These are phyloP conservation scores for Canavalia ensiformis DNA, from an alignment of 306 rosid species.

Conservation along the genomic window DNA sequence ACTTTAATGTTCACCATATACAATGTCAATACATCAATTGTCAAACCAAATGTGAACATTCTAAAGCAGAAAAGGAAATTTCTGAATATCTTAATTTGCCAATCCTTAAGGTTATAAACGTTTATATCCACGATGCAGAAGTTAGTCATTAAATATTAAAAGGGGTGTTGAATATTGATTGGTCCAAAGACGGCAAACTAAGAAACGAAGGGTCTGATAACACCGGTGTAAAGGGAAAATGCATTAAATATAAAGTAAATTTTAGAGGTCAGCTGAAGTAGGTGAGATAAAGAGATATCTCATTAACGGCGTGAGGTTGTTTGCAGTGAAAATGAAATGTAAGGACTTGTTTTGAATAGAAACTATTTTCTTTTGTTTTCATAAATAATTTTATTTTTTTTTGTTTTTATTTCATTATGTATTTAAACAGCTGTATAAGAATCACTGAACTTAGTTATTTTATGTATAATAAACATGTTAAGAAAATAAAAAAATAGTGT, in stretches of 20 bases:
- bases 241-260: constrained; percentile 4
- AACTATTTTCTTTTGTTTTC: neutral
- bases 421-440: neutral
- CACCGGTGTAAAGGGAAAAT: neutral
- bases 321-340: neutral
- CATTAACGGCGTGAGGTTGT: neutral
- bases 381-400: neutral
- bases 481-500: neutral
- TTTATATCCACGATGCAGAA: neutral
- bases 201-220: constrained; percentile 2
- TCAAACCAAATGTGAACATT: neutral
- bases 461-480: neutral
- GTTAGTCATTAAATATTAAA: constrained; percentile 11
- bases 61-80: neutral
- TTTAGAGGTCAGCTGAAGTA: constrained; percentile 13
- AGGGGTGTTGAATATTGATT: constrained; percentile 3
- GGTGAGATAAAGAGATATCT: neutral
- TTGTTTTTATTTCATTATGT: neutral
- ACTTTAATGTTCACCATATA: neutral
- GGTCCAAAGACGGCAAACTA: neutral
- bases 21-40: neutral
- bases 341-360: neutral
- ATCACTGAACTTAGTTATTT: neutral
- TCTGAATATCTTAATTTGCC: neutral
- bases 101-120: neutral